These are phyloP conservation scores for Botryotinia calthae DNA, from an alignment of 2,329 filamentous ascomycete species.

Conservation along the genomic window DNA sequence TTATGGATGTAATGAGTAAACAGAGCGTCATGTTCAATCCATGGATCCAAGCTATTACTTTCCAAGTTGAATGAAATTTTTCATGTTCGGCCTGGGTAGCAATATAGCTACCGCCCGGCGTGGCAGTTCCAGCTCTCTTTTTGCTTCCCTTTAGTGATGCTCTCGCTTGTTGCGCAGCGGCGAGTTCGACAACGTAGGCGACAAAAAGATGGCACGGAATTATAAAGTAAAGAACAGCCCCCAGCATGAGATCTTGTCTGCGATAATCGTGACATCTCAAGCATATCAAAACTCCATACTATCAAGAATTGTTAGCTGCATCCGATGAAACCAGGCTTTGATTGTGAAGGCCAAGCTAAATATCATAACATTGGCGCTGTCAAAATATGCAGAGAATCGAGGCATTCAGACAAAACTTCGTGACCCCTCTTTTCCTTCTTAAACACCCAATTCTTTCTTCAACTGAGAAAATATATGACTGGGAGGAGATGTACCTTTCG, in stretches of 20 bases:
- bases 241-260: constrained; percentile 71
- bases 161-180: constrained; percentile 76
- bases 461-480: neutral
- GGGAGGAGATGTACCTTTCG: constrained; percentile 13
- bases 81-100: constrained; percentile 46
- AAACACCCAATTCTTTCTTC: neutral
- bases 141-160: constrained; percentile 58
- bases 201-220: constrained; percentile 89
- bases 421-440: neutral
- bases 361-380: neutral
- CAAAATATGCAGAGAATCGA: neutral
- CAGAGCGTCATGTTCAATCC: constrained; percentile 79
- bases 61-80: constrained; percentile 76
- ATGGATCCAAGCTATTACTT: constrained; percentile 75
- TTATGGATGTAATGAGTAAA: constrained; percentile 73
- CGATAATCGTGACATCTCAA: constrained; percentile 86
- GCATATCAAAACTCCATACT: constrained; percentile 93
- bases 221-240: constrained; percentile 75
- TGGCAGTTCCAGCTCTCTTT: constrained; percentile 39
- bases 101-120: constrained; percentile 38
- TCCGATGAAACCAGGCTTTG: neutral
- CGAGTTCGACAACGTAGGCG: constrained; percentile 84
- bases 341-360: neutral
- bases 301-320: constrained; percentile 24
- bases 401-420: neutral